Conservation (phyloP, 1,284 basidiomycete genomes). For the Sanghuangporus weigelae region DNA sequence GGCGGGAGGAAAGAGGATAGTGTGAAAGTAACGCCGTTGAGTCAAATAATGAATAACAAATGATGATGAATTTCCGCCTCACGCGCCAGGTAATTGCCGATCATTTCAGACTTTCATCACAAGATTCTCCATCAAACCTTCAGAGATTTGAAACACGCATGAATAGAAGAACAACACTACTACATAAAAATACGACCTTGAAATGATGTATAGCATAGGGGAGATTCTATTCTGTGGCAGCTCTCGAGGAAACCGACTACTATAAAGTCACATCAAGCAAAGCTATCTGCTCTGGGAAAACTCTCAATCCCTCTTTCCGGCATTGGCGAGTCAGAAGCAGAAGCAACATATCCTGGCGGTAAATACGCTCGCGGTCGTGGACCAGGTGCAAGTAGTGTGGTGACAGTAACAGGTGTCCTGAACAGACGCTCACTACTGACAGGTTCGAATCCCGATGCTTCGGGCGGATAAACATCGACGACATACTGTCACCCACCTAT, state of each 20-base stretch:
- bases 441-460: slow-evolving; percentile 5
- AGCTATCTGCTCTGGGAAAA: background rate
- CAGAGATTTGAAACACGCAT: background rate
- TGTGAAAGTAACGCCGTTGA: background rate
- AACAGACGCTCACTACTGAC: background rate
- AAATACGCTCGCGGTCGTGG: slow-evolving; percentile 3
- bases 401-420: background rate
- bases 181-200: background rate
- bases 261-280: background rate
- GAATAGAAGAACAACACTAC: background rate
- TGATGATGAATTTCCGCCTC: background rate
- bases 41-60: background rate
- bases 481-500: background rate
- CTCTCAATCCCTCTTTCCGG: background rate
- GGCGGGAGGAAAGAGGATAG: background rate
- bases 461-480: slow-evolving; percentile 7
- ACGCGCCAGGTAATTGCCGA: background rate
- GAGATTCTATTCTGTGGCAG: background rate
- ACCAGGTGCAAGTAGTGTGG: background rate
- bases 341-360: background rate
- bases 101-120: background rate
- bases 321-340: background rate
- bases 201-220: background rate
- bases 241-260: background rate
- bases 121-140: background rate